Base-by-base conservation (phyloP, 305 asterid species). In the Lippia alba region DNA sequence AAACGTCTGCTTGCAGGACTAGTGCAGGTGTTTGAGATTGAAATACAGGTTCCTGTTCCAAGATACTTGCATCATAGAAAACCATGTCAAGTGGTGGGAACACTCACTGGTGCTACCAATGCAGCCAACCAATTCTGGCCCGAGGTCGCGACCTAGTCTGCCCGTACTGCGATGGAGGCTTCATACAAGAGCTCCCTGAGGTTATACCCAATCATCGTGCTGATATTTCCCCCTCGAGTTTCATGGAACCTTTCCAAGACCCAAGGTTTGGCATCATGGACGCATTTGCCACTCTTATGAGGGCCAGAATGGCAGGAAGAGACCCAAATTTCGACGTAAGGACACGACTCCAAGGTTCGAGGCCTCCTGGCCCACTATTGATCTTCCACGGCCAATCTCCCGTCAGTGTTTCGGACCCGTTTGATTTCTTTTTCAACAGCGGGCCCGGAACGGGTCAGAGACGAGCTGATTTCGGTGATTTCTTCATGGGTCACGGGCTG, bases 21-120 rank as follows among this genome's bases (percentile, higher is more conserved):
- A 17, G 59, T 48, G 57, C 76, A 71, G 80, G 64, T 68, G 54
- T 69, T 55, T 62, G 66, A 70, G 56, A 66, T 68, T 67, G 56
- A 61, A 75, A 78, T 61, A 16, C 33, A 72, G 24, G 40, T 55
- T 56, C 69, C 17, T 32, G 61, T 44, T 69, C 5, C 30, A n/a
- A 51, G 64, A 49, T 57, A 46, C 5, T 53, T 11, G 40, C 5
- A 66, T 66, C 36, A 16, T 50, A 66, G 34, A 63, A 72, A 79
- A 36, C 54, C 69, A 93, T 94, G 97, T 94, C 97, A 36, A 88
- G 92, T 79, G 85, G 86, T 60, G 87, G 90, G 74, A 80, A 83
- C 66, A 91, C 93, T 61, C 97, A 94, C 64, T 94, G 96, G 97
- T 89, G 98, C 85, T 78, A 91, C 82, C 96, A 90, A 72, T 94